These are phyloP conservation scores for Pythium brachiatum DNA, from an alignment of 352 stramenopile species.

Conservation along the genomic window DNA sequence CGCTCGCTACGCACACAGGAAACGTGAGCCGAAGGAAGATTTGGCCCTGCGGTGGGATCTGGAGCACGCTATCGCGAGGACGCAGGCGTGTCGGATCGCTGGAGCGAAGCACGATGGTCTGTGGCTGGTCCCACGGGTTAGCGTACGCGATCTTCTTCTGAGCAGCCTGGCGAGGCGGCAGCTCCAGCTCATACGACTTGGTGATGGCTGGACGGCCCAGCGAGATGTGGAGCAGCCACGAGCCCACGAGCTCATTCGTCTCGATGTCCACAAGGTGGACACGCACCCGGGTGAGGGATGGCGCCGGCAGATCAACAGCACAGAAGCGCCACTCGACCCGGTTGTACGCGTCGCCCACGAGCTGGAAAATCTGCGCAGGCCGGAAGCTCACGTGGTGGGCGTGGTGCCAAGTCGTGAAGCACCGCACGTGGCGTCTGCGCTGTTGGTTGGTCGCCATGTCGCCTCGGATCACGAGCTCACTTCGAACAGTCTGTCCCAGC, in stretches of 20 bases:
- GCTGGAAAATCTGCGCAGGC: conserved; percentile 76
- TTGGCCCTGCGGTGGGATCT: conserved; percentile 45
- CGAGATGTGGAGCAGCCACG: conserved; percentile 86
- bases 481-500: conserved; percentile 78
- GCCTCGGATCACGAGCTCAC: conserved; percentile 89
- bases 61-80: conserved; percentile 65
- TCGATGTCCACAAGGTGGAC: conserved; percentile 90
- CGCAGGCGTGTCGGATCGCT: conserved; percentile 70
- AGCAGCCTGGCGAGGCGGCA: conserved; percentile 52
- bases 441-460: conserved; percentile 37
- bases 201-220: conserved; percentile 78
- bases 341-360: conserved; percentile 91
- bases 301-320: conserved; percentile 36
- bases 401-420: conserved; percentile 50
- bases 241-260: conserved; percentile 84
- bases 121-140: conserved; percentile 89
- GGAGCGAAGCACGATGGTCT: conserved; percentile 82
- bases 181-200: conserved; percentile 89
- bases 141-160: conserved; percentile 93
- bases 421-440: conserved; percentile 37
- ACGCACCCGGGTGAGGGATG: conserved; percentile 41
- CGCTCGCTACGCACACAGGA: background rate
- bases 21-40: conserved; percentile 61
- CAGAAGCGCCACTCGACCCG: conserved; percentile 83
- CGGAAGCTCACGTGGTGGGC: conserved; percentile 63